Evolutionary conservation across 441 rosid species (phyloP).

Genomic region (Kokia cookei): DNA sequence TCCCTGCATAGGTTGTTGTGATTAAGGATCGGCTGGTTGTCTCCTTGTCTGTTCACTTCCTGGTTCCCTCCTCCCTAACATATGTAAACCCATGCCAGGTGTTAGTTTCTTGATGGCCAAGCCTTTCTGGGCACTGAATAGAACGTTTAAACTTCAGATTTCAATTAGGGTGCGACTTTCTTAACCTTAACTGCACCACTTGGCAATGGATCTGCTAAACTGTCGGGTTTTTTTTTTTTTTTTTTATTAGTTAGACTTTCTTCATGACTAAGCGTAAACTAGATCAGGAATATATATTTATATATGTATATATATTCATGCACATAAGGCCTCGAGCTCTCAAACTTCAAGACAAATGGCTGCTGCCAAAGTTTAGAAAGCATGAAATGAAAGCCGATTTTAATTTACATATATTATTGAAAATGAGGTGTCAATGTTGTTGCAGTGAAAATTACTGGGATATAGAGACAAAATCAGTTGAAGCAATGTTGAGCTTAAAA

Average conservation of each 20-base stretch:
- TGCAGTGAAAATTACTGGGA: not conserved
- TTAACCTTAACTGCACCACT: constrained; percentile 29
- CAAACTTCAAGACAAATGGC: not conserved
- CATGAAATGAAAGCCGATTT: not conserved
- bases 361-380: not conserved
- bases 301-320: not conserved
- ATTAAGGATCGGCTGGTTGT: constrained; percentile 49
- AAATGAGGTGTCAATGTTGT: not conserved
- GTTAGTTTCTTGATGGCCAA: constrained; percentile 29
- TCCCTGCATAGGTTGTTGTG: constrained; percentile 41
- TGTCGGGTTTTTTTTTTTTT: constrained; percentile 20
- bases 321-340: constrained; percentile 7
- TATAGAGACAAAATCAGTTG: not conserved
- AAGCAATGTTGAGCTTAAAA: not conserved
- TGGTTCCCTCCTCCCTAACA: constrained; percentile 75
- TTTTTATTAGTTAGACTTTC: not conserved
- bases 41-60: constrained; percentile 55
- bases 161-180: constrained; percentile 7
- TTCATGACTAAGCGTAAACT: not conserved
- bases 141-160: constrained; percentile 10
- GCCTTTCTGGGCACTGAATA: constrained; percentile 17
- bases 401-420: not conserved
- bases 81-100: constrained; percentile 37
- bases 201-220: constrained; percentile 21
- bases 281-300: not conserved